Evolutionary conservation across 305 asterid species (phyloP), one percentile per base, ranked within the genome.

Genomic region (Fraxinus albicans): DNA sequence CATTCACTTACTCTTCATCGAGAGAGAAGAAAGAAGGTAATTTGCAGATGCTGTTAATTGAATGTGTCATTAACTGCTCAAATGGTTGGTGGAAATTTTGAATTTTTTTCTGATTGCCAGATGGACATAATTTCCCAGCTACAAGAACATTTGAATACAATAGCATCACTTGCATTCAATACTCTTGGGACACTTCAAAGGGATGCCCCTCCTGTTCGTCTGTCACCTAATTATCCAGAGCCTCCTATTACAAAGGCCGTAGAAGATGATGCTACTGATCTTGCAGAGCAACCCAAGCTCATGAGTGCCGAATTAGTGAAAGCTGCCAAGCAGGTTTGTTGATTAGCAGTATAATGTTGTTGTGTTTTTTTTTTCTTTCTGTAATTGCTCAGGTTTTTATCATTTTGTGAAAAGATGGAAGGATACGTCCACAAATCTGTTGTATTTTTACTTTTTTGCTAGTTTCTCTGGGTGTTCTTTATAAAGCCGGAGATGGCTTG

Each of bases 121-220:
- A 93, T 95, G 97, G 98, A 94, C 85, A 92, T 94, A 83, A 94
- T 93, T 79, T 90, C 98, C 17, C 97, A 93, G 82, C 81, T 95
- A 84, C 98, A 95, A 87, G 98, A 95, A 83, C 97, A 93, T 82
- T 90, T 88, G 77, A 92, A 95, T 78, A 83, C 92, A 10, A 81
- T 92, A 34, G 96, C 97, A 65, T 88, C 95, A 67, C 82, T 95
- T 74, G 92, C 98, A 23, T 92, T 92, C 90, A 95, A 93, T 78
- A 90, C 97, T 31, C 88, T 91, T 50, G 98, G 98, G 15, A 88
- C 96, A 0, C 97, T 95, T 82, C 98, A 95, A 80, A 91, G 98
- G 86, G 98, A 93, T 78, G 97, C 98, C 73, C 92, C 93, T 82
- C 95, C 98, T 3, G 97, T 93, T 34, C 95, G 93, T 86, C 84